phyloP scores from a whole-genome alignment of 192 early-diverging fungal species.

The Backusella tuberculispora region DNA sequence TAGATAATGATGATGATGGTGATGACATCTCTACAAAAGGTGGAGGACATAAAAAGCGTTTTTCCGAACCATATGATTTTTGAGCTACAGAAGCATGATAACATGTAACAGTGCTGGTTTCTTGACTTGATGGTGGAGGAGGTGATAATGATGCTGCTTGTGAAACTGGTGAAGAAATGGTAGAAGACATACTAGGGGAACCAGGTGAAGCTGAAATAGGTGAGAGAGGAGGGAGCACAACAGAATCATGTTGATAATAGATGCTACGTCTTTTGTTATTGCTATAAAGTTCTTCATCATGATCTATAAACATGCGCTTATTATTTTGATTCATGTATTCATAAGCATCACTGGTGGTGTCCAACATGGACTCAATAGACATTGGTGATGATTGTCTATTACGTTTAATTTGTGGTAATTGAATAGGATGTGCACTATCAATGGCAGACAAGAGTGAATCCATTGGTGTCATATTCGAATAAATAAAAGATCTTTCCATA shows the following conservation, averaged over 20 bases:
- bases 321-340: constrained; percentile 1
- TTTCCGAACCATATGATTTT: constrained; percentile 94
- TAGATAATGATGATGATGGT: constrained; percentile 40
- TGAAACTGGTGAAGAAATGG: constrained; percentile 7
- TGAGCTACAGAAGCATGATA: constrained; percentile 85
- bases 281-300: neutral
- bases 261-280: neutral
- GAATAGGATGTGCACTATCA: constrained; percentile 34
- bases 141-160: constrained; percentile 13
- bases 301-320: neutral
- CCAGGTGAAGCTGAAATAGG: constrained; percentile 13
- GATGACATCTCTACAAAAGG: constrained; percentile 63
- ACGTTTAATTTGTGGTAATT: constrained; percentile 13
- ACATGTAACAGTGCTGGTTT: constrained; percentile 73
- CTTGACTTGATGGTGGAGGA: neutral
- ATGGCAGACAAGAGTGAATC: constrained; percentile 38
- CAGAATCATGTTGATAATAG: neutral
- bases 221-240: neutral
- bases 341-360: neutral
- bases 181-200: neutral
- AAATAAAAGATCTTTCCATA: neutral
- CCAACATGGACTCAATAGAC: constrained; percentile 40
- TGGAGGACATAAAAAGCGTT: constrained; percentile 81
- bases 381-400: constrained; percentile 25
- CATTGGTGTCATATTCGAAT: constrained; percentile 35